Conservation (phyloP, 768 basidiomycete genomes). For the Kwoniella botswanensis region DNA sequence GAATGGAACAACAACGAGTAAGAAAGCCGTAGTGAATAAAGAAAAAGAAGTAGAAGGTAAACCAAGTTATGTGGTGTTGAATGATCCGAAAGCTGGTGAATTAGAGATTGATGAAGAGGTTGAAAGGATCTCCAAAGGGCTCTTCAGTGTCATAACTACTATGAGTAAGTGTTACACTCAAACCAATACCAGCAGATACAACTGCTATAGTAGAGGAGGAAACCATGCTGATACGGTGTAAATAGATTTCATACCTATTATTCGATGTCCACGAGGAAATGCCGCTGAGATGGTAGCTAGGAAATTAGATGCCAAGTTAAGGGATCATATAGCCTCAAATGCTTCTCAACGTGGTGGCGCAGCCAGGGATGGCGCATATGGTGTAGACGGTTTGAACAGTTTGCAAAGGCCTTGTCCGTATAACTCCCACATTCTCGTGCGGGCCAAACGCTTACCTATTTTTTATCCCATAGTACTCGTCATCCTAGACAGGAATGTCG, state of each 20-base stretch:
- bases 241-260: conserved; percentile 87
- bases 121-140: conserved; percentile 83
- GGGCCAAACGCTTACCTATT: not conserved
- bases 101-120: conserved; percentile 90
- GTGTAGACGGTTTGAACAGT: conserved; percentile 79
- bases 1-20: conserved; percentile 25
- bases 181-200: not conserved
- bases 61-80: conserved; percentile 81
- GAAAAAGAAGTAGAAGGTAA: conserved; percentile 50
- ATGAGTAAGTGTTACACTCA: conserved; percentile 65
- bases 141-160: conserved; percentile 90
- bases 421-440: not conserved
- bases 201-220: not conserved
- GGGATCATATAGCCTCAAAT: conserved; percentile 73
- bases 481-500: conserved; percentile 91
- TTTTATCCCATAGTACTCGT: conserved; percentile 71
- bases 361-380: conserved; percentile 70
- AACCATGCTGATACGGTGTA: not conserved
- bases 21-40: conserved; percentile 33
- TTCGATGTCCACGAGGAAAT: conserved; percentile 91
- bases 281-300: conserved; percentile 99
- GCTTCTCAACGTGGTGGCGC: conserved; percentile 48
- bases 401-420: conserved; percentile 79
- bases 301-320: conserved; percentile 87
- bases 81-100: conserved; percentile 87